Percentiles rank a stretch among this genome's conserved stretches.
Conservation (phyloP, 1,284 basidiomycete genomes). For the Golubevia sp. region DNA sequence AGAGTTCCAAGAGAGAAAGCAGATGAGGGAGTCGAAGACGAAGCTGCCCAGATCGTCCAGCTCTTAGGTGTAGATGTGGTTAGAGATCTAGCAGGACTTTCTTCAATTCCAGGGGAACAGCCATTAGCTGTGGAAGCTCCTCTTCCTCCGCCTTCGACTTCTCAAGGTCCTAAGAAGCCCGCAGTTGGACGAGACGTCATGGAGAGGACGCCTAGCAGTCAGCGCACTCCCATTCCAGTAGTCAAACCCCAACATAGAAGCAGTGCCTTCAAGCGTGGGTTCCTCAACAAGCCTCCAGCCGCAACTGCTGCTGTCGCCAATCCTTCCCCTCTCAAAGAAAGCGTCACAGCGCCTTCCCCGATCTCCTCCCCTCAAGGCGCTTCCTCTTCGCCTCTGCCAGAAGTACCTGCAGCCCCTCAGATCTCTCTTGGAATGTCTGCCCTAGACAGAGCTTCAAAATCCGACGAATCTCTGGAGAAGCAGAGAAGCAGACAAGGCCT, state of each 20-base stretch:
- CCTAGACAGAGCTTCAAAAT: neutral
- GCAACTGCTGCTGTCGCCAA: constrained; percentile 4
- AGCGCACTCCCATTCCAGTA: too few species aligned
- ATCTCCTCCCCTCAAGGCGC: too few species aligned
- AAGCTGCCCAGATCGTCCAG: constrained; percentile 47
- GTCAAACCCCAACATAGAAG: constrained; percentile 6
- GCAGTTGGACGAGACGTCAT: constrained; percentile 2
- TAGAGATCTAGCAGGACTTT: constrained; percentile 6
- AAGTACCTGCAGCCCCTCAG: too few species aligned
- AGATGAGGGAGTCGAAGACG: constrained; percentile 45
- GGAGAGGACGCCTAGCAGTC: constrained; percentile 1
- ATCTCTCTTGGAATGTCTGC: neutral
- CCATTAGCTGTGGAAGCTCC: too few species aligned
- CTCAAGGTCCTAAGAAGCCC: constrained; percentile 3
- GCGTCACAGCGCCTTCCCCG: too few species aligned
- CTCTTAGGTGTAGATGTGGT: constrained; percentile 47
- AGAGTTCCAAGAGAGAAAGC: too few species aligned
- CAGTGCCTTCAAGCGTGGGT: constrained; percentile 48
- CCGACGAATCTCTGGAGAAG: neutral
- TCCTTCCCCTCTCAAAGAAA: neutral
- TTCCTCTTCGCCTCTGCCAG: too few species aligned
- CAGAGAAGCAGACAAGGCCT: constrained; percentile 22
- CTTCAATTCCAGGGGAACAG: too few species aligned
- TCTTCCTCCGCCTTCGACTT: neutral
- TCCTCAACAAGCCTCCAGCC: constrained; percentile 28